Evolutionary conservation across 306 rosid genomes (phyloP).

Genomic region (Phaseolus lunatus): DNA sequence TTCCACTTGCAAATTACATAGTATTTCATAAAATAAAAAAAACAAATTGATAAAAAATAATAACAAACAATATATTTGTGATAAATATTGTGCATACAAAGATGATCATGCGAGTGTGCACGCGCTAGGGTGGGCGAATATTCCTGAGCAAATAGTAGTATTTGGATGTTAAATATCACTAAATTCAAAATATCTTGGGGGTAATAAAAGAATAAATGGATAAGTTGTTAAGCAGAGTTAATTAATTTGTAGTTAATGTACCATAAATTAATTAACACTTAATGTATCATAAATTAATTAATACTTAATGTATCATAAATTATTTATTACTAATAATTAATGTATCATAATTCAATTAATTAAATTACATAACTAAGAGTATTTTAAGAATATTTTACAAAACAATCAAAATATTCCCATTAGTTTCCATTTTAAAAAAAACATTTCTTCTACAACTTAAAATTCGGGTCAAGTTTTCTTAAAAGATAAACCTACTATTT

Average conservation of each 20-base stretch:
- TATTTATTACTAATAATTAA: too few relatives aligned
- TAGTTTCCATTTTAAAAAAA: too few relatives aligned
- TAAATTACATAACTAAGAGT: too few relatives aligned
- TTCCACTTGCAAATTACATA: neutral
- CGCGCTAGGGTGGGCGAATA: slow-evolving; percentile 20
- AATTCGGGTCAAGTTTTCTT: too few relatives aligned
- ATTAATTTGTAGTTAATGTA: neutral
- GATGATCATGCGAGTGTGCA: neutral
- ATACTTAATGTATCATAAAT: too few relatives aligned
- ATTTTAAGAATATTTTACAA: too few relatives aligned
- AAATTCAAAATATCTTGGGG: neutral
- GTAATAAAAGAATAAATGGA: neutral
- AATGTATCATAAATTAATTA: too few relatives aligned
- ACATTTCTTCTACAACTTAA: too few relatives aligned
- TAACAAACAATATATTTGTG: neutral
- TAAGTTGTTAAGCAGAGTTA: neutral
- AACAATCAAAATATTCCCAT: too few relatives aligned
- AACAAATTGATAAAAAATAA: neutral
- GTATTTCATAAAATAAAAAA: neutral
- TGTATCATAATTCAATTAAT: too few relatives aligned
- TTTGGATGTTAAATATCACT: neutral
- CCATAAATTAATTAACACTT: neutral
- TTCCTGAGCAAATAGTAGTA: neutral
- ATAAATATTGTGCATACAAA: neutral
- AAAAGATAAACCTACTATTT: too few relatives aligned